phyloP scores from a whole-genome alignment of 352 stramenopile genomes.

The Pythium brachiatum region DNA sequence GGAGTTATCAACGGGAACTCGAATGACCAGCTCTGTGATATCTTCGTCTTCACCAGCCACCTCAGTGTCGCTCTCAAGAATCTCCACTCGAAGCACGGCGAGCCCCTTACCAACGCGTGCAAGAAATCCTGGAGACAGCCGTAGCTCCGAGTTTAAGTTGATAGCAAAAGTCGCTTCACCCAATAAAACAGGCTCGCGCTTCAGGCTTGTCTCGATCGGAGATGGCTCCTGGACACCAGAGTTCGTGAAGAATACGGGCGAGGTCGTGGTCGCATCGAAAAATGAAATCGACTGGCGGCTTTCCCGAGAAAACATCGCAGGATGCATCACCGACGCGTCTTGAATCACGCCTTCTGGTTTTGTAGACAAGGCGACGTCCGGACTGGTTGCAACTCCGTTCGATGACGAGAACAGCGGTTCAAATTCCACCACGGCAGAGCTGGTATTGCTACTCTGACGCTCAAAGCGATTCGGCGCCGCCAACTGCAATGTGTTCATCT shows the following conservation, averaged over 20 bases:
- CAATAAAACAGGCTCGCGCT: conserved; percentile 26
- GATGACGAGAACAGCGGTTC: background rate
- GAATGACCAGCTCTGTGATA: conserved; percentile 11
- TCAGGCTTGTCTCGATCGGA: background rate
- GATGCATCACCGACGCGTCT: conserved; percentile 10
- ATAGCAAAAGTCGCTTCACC: conserved; percentile 66
- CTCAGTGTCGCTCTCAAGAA: conserved; percentile 28
- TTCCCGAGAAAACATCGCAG: conserved; percentile 11
- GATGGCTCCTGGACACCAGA: background rate
- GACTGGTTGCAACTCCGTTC: background rate
- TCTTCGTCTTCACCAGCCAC: conserved; percentile 2
- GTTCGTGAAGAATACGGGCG: conserved; percentile 10
- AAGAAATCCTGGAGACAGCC: conserved; percentile 71
- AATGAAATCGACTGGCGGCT: background rate
- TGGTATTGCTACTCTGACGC: conserved; percentile 7
- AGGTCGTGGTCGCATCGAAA: background rate
- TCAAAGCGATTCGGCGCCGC: conserved; percentile 6
- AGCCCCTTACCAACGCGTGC: conserved; percentile 75
- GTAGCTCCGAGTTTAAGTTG: conserved; percentile 83
- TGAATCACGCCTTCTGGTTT: background rate
- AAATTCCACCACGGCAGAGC: background rate
- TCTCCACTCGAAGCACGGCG: conserved; percentile 59
- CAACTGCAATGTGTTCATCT: conserved; percentile 14
- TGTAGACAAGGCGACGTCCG: background rate
- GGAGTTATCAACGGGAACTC: background rate